These are phyloP conservation scores for Fusarium mexicanum DNA, from an alignment of 2,329 filamentous ascomycete genomes.

Conservation along the genomic window DNA sequence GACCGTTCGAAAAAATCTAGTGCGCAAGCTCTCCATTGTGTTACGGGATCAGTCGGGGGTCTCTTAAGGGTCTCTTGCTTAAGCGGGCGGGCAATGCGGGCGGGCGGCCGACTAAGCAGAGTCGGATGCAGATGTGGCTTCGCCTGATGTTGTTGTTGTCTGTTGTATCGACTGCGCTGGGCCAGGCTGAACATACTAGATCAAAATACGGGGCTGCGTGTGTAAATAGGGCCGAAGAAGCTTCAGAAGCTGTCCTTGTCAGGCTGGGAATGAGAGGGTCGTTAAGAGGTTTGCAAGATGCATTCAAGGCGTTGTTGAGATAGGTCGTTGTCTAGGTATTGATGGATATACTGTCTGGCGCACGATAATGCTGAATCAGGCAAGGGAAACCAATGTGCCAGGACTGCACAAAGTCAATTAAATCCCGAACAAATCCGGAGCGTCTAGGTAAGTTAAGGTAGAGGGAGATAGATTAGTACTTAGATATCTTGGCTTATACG, in stretches of 20 bases:
- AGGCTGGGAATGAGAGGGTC: constrained; percentile 21
- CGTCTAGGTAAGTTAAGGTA: background rate
- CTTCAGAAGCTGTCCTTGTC: constrained; percentile 3
- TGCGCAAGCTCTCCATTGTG: background rate
- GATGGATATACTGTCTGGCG: background rate
- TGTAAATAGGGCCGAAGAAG: constrained; percentile 24
- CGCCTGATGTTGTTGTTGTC: constrained; percentile 7
- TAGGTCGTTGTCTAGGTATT: background rate
- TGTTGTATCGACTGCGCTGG: constrained; percentile 12
- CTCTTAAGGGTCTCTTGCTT: constrained; percentile 4
- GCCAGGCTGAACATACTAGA: constrained; percentile 9
- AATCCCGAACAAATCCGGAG: background rate
- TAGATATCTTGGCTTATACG: background rate
- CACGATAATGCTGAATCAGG: background rate
- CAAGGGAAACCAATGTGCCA: background rate
- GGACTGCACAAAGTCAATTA: background rate
- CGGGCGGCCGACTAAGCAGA: constrained; percentile 38
- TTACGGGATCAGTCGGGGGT: background rate
- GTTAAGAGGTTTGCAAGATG: background rate
- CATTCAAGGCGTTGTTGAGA: constrained; percentile 2
- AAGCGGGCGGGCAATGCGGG: constrained; percentile 29
- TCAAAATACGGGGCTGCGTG: constrained; percentile 3
- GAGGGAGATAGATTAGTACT: background rate
- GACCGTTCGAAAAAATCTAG: background rate
- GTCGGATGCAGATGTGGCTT: constrained; percentile 34